A percentile compares a stretch with the other conserved stretches of the same genome.
Evolutionary conservation across 306 rosid genomes (phyloP).

Genomic region (Begonia masoniana): DNA sequence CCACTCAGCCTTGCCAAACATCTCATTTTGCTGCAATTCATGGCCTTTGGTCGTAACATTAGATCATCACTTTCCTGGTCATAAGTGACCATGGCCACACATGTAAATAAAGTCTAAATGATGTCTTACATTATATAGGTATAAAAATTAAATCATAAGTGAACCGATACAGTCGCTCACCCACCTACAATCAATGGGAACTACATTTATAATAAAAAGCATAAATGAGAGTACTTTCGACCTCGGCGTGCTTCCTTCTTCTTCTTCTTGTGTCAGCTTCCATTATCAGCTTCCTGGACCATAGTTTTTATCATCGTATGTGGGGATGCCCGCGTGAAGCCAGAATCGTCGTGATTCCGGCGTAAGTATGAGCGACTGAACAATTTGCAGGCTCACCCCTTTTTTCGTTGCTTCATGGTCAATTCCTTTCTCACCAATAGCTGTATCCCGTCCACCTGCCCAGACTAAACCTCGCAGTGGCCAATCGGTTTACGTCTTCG

Average conservation of each 20-base stretch:
- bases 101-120: too few relatives aligned
- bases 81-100: too few relatives aligned
- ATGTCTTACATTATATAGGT: too few relatives aligned
- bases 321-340: slow-evolving; percentile 36
- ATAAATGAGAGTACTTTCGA: not conserved
- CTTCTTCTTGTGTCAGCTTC: slow-evolving; percentile 13
- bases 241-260: not conserved
- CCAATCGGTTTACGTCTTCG: slow-evolving; percentile 63
- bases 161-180: too few relatives aligned
- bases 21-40: too few relatives aligned
- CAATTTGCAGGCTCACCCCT: slow-evolving; percentile 73
- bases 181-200: too few relatives aligned
- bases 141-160: too few relatives aligned
- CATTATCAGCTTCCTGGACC: slow-evolving; percentile 6
- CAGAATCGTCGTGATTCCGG: slow-evolving; percentile 61
- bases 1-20: too few relatives aligned
- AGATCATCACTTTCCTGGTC: too few relatives aligned
- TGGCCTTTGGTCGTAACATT: too few relatives aligned
- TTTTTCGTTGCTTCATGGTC: slow-evolving; percentile 45
- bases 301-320: slow-evolving; percentile 13
- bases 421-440: slow-evolving; percentile 60
- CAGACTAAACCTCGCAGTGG: slow-evolving; percentile 64
- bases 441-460: slow-evolving; percentile 48
- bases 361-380: slow-evolving; percentile 48
- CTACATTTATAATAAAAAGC: too few relatives aligned